Base-by-base conservation (phyloP, 1,139 yeast genomes). In the Yamadazyma oceani region DNA sequence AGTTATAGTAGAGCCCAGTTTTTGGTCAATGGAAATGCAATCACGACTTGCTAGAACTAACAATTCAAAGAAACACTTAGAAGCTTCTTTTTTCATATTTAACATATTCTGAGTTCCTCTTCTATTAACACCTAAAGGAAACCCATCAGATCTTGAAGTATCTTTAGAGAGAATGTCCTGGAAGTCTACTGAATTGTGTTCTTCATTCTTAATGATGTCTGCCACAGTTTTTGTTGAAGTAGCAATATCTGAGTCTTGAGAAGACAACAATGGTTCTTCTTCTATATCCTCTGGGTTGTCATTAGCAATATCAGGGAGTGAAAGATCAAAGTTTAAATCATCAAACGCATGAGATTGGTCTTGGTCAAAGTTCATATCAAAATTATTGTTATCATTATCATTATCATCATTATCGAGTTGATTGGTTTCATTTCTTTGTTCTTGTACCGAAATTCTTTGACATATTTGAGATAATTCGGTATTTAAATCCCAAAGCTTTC, bases 11-110 rank as follows among this genome's bases (percentile, higher is more conserved):
- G 39, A 47, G 3, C 55, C 50, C 4, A 41, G 30, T 11, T 69
- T 65, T 63, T 89, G 96, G 22, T 75, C 62, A 32, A 89, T 59
- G 16, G 69, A 63, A 35, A 89, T 64, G 36, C 90, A 82, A 50
- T 85, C 92, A 40, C 80, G 72, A 7, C 95, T 85, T 1, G 96
- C 95, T 45, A 89, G 66, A 1, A 88, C 92, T 51, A 90, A 69
- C 56, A 89, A 60, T 55, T 89, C 95, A 54, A 89, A 88, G 60
- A 89, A 89, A 45, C 86, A 76, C 51, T 79, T 77, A 8, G 89
- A 77, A 1, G 90, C 92, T 49, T 83, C 82, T 45, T 69, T 69
- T 49, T 74, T 77, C 33, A 73, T 68, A 41, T 68, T 66, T 7
- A 66, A 44, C 16, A 40, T 53, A n/a, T 46, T 47, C 2, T 47